phyloP scores from a whole-genome alignment of 805 yeast species.

The Suhomyces canberraensis region DNA sequence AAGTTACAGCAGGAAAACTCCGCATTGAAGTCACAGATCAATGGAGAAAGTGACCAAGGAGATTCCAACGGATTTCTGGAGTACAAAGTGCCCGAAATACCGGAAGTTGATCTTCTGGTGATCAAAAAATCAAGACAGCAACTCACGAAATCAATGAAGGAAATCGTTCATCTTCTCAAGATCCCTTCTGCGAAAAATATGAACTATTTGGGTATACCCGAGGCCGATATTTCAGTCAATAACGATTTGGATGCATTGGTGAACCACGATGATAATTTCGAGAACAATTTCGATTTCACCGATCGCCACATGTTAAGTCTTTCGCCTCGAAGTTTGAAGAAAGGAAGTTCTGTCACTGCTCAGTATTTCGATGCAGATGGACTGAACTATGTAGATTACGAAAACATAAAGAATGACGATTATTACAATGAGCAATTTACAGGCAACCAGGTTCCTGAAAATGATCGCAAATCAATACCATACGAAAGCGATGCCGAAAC shows the following conservation, averaged over 20 bases:
- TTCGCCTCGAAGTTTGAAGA: constrained; percentile 2
- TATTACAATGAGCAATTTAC: constrained; percentile 6
- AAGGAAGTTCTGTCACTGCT: constrained; percentile 7
- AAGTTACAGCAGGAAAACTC: constrained; percentile 31
- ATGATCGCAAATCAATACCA: constrained; percentile 1
- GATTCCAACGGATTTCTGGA: neutral
- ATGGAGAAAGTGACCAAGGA: neutral
- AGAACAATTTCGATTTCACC: constrained; percentile 12
- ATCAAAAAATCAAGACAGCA: constrained; percentile 32
- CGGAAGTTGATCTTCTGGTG: constrained; percentile 31
- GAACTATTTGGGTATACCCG: constrained; percentile 21
- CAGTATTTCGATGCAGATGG: constrained; percentile 7
- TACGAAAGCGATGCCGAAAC: constrained; percentile 29
- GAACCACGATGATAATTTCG: constrained; percentile 10
- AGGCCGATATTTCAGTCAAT: constrained; percentile 9
- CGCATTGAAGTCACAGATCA: constrained; percentile 1
- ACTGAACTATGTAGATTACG: constrained; percentile 1
- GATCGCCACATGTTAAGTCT: neutral
- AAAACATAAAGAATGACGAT: constrained; percentile 3
- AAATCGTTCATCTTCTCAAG: constrained; percentile 30
- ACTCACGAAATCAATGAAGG: constrained; percentile 34
- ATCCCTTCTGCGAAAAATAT: constrained; percentile 21
- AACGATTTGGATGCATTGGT: constrained; percentile 18
- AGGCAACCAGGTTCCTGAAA: constrained; percentile 2
- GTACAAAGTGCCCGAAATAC: constrained; percentile 15